Percentiles rank a stretch among this genome's conserved stretches.
phyloP scores from a whole-genome alignment of 768 basidiomycete species.

The Tricholoma matsutake region DNA sequence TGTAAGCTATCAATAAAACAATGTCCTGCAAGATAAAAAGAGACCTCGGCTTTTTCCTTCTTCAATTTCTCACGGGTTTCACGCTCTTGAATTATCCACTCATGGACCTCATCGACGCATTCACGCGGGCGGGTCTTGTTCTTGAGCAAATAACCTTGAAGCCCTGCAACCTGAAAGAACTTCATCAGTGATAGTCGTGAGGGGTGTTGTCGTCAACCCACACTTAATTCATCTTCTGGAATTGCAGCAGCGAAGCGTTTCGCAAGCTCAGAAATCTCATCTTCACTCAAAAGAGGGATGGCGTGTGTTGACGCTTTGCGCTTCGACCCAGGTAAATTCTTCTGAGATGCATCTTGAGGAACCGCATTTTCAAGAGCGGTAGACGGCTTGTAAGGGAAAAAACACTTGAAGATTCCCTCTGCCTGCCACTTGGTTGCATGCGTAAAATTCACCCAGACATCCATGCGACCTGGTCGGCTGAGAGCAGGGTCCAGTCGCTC shows the following conservation, averaged over 20 bases:
- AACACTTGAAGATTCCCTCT: constrained; percentile 90
- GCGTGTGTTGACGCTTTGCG: constrained; percentile 56
- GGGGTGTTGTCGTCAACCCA: constrained; percentile 30
- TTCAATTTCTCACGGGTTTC: constrained; percentile 82
- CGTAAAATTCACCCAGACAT: constrained; percentile 89
- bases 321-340: constrained; percentile 66
- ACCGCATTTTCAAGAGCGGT: constrained; percentile 16
- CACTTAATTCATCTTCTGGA: constrained; percentile 85
- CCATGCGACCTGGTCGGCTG: constrained; percentile 87
- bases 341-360: constrained; percentile 50
- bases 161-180: constrained; percentile 60
- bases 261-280: constrained; percentile 73
- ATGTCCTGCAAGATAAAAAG: constrained; percentile 6
- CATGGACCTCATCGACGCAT: constrained; percentile 75
- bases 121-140: constrained; percentile 89
- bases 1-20: constrained; percentile 12
- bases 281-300: constrained; percentile 69
- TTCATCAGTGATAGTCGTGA: neutral
- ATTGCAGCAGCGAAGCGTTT: constrained; percentile 81
- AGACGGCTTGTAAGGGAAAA: constrained; percentile 71
- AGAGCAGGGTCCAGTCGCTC: constrained; percentile 89
- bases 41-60: constrained; percentile 67
- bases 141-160: constrained; percentile 85
- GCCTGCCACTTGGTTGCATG: constrained; percentile 92
- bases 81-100: constrained; percentile 79